Evolutionary conservation across 208 protist genomes (phyloP), one percentile per base, ranked within the genome.

Genomic region (Acanthamoeba healyi): DNA sequence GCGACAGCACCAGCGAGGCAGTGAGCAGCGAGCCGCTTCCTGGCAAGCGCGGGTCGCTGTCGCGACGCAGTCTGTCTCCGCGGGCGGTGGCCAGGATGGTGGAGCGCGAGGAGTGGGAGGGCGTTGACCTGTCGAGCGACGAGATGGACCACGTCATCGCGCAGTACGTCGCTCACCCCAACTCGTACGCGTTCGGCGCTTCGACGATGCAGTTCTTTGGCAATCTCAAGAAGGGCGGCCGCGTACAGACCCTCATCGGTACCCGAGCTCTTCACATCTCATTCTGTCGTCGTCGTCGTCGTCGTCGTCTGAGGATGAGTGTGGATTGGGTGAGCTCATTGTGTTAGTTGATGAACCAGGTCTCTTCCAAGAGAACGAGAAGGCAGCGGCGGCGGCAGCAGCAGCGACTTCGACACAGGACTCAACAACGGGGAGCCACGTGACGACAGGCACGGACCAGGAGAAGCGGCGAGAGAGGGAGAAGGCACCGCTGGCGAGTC

Each of bases 221-320:
- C 26, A 82, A 51, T 24, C 72, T 51, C 38, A 46, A 82, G 40
- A 44, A 51, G 40, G 72, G 72, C 72, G 72, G 72, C 10, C 72
- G 72, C 42, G 72, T 82, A 0, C 72, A 82, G 26, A 82, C 72
- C 40, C 72, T 82, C 72, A 82, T 82, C 72, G 38, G 72, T 70
- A 70, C 29, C n/a, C n/a, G n/a, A n/a, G n/a, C n/a, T 7, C 14
- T 36, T 36, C 14, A 19, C 10, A n/a, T 24, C 29, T 36, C 22
- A 12, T 0, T 70, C 9, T n/a, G 9, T 10, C 29, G 54, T 26
- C 15, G 54, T 34, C 15, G 15, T 61, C 15, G 12, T 12, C 54
- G 15, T 67, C 22, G 12, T 61, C 54, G 12, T 12, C 7, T 49
- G 44, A 4, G 46, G 10, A 15, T 51, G 46, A 0, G 46, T 51